These are phyloP conservation scores for Ceratobasidium papillatum DNA, from an alignment of 1,284 basidiomycete species.

Conservation along the genomic window DNA sequence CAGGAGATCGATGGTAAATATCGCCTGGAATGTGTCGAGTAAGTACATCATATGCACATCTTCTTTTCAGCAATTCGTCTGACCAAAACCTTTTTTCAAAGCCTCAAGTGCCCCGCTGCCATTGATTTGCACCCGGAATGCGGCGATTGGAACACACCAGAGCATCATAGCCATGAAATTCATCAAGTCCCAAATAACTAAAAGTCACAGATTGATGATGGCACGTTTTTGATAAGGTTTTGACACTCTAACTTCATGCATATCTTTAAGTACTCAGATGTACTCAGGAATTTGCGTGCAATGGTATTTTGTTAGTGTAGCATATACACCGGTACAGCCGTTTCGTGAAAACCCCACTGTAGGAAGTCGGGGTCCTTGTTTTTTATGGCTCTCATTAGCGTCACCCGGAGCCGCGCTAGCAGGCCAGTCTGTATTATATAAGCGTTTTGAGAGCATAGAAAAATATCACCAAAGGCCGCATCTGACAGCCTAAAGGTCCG, in stretches of 20 bases:
- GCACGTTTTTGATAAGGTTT: too few species aligned
- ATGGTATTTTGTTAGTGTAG: too few species aligned
- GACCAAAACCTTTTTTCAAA: too few species aligned
- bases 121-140: constrained; percentile 9
- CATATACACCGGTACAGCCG: too few species aligned
- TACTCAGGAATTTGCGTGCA: too few species aligned
- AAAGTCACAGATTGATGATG: too few species aligned
- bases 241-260: too few species aligned
- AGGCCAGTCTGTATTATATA: constrained; percentile 6
- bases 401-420: too few species aligned
- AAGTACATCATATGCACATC: neutral
- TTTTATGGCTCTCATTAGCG: neutral
- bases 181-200: too few species aligned
- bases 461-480: constrained; percentile 4
- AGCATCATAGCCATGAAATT: neutral
- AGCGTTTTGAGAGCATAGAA: constrained; percentile 2
- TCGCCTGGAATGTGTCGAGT: neutral
- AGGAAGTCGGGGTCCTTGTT: neutral
- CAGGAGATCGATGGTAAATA: neutral
- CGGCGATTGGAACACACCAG: constrained; percentile 1
- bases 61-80: too few species aligned
- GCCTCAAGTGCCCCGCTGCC: neutral
- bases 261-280: too few species aligned
- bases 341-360: neutral
- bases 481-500: neutral